Conservation (phyloP, 139 green algal genomes). For the Tetratostichococcus sp. region DNA sequence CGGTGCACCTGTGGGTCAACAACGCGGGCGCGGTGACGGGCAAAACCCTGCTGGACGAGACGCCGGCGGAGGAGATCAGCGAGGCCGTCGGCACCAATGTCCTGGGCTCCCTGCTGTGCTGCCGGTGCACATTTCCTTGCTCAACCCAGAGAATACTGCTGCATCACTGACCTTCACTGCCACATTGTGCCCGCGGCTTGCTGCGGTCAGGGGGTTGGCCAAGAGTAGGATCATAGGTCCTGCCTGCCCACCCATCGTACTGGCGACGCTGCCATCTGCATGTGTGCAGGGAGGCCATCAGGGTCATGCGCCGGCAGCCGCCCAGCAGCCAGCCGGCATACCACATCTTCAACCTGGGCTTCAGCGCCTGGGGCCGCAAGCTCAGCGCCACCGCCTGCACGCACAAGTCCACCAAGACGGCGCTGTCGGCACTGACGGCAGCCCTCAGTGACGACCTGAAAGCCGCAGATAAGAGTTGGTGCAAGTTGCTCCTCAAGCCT, state of each 20-base stretch:
- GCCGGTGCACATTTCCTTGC: slow-evolving; percentile 2
- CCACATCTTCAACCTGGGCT: slow-evolving; percentile 39
- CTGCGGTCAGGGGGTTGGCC: too few relatives aligned
- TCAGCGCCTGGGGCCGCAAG: slow-evolving; percentile 17
- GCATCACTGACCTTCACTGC: too few relatives aligned
- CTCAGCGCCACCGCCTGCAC: slow-evolving; percentile 38
- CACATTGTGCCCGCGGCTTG: too few relatives aligned
- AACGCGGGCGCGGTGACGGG: slow-evolving; percentile 51
- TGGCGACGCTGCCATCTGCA: too few relatives aligned
- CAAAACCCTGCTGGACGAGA: slow-evolving; percentile 44
- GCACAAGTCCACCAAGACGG: slow-evolving; percentile 60
- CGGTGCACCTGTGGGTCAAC: slow-evolving; percentile 58
- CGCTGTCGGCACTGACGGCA: slow-evolving; percentile 49
- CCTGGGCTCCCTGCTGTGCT: slow-evolving; percentile 49
- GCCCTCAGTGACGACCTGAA: slow-evolving; percentile 43
- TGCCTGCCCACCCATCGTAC: too few relatives aligned
- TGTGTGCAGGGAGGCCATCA: slow-evolving; percentile 37
- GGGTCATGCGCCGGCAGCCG: slow-evolving; percentile 43
- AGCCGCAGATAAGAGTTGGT: not conserved
- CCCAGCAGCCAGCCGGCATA: slow-evolving; percentile 8
- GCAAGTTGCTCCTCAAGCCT: too few relatives aligned
- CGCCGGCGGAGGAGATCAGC: slow-evolving; percentile 33
- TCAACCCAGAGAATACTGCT: too few relatives aligned
- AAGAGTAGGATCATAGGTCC: too few relatives aligned
- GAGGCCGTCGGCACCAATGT: slow-evolving; percentile 50